Percentiles rank a stretch among this genome's conserved stretches.
These are phyloP conservation scores for Yamadazyma diospyri DNA, from an alignment of 1,139 yeast genomes.

Conservation along the genomic window DNA sequence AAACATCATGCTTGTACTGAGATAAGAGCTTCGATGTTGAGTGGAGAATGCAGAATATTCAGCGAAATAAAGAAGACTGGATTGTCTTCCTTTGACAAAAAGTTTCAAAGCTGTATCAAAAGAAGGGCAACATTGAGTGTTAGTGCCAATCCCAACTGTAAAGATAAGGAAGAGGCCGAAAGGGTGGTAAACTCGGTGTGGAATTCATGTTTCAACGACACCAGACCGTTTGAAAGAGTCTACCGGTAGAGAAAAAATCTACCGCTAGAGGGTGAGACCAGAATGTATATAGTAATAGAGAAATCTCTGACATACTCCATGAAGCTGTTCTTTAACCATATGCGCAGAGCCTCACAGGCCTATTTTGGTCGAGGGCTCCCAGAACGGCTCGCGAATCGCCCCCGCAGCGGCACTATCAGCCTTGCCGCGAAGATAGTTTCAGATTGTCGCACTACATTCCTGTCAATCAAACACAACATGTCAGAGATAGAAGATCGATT, in stretches of 20 bases:
- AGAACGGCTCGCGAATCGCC: too few species aligned
- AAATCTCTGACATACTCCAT: too few species aligned
- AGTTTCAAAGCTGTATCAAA: conserved; percentile 87
- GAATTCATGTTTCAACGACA: conserved; percentile 90
- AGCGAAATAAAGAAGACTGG: conserved; percentile 75
- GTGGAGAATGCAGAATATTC: conserved; percentile 94
- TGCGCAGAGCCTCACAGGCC: too few species aligned
- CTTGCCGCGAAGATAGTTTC: too few species aligned
- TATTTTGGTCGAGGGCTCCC: too few species aligned
- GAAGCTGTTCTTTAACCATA: too few species aligned
- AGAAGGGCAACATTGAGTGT: conserved; percentile 88
- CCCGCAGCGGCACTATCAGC: too few species aligned
- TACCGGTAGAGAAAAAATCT: conserved; percentile 27
- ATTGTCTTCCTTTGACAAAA: conserved; percentile 60
- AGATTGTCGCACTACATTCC: not conserved
- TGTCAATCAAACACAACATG: conserved; percentile 2
- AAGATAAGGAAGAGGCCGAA: conserved; percentile 68
- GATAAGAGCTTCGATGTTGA: conserved; percentile 85
- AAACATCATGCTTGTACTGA: conserved; percentile 97
- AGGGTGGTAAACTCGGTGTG: conserved; percentile 82
- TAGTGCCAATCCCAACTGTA: conserved; percentile 79
- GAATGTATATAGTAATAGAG: too few species aligned
- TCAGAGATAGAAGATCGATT: conserved; percentile 27
- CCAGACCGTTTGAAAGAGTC: conserved; percentile 92
- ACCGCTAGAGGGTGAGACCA: too few species aligned